Conservation (phyloP, 208 protist species). For the Entamoeba histolytica region DNA sequence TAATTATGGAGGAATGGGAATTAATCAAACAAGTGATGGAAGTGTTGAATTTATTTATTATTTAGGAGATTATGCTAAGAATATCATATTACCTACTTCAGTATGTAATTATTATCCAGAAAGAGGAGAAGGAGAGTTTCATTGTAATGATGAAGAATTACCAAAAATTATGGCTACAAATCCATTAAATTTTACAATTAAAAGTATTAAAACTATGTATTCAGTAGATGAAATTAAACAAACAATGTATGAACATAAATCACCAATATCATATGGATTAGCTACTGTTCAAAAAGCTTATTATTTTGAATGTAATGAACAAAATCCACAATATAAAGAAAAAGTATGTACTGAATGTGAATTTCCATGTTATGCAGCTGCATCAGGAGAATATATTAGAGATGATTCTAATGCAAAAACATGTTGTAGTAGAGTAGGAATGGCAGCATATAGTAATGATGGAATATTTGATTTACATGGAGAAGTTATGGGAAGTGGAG, state of each 20-base stretch:
- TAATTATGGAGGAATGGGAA: not conserved
- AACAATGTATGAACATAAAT: not conserved
- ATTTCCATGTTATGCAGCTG: not conserved
- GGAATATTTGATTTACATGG: not conserved
- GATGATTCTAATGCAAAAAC: not conserved
- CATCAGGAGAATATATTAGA: not conserved
- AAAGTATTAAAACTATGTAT: not conserved
- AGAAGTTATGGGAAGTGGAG: not conserved
- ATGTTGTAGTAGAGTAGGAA: not conserved
- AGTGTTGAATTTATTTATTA: not conserved
- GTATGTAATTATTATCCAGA: not conserved
- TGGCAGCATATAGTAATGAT: not conserved
- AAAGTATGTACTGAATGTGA: not conserved
- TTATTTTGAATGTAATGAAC: not conserved
- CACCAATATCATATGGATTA: not conserved
- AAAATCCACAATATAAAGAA: not conserved
- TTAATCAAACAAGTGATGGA: not conserved
- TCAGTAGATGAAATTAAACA: not conserved
- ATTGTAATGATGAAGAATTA: not conserved
- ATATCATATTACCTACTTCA: not conserved
- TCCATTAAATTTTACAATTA: not conserved
- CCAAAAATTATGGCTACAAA: not conserved
- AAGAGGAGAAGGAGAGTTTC: not conserved
- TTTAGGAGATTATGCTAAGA: not conserved
- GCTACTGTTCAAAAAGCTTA: not conserved